These are phyloP conservation scores for Calonectria multiphialidica DNA, from an alignment of 2,329 filamentous ascomycete species.

Conservation along the genomic window DNA sequence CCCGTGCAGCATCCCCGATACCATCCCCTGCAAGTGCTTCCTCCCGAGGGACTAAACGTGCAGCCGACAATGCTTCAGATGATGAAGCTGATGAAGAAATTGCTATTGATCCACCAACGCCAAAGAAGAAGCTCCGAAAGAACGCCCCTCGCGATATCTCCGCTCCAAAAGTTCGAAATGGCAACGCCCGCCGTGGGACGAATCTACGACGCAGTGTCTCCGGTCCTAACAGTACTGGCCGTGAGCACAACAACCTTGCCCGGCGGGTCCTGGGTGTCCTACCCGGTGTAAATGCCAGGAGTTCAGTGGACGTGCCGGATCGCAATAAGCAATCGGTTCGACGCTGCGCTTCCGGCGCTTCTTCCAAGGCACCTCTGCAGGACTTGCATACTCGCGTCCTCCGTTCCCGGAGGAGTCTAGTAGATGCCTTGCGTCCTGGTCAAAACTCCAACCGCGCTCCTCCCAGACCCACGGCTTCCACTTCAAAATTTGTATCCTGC, in stretches of 20 bases:
- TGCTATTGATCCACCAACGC: conserved; percentile 39
- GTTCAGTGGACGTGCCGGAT: conserved; percentile 33
- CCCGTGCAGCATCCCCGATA: conserved; percentile 37
- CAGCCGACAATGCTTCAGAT: conserved; percentile 51
- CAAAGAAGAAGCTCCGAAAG: conserved; percentile 66
- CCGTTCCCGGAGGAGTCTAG: conserved; percentile 39
- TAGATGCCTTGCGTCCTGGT: conserved; percentile 53
- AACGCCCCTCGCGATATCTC: conserved; percentile 59
- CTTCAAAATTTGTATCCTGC: conserved; percentile 54
- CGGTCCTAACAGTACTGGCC: conserved; percentile 33
- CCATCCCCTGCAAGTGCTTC: conserved; percentile 50
- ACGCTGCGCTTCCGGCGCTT: conserved; percentile 32
- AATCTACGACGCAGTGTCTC: conserved; percentile 45
- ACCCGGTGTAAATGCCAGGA: conserved; percentile 33
- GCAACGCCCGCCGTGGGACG: conserved; percentile 40
- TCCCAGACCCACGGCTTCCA: conserved; percentile 58
- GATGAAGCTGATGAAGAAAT: conserved; percentile 46
- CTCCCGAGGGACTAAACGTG: conserved; percentile 65
- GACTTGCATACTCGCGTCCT: conserved; percentile 42
- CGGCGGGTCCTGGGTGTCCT: conserved; percentile 42
- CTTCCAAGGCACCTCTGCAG: conserved; percentile 27
- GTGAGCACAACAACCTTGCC: conserved; percentile 40
- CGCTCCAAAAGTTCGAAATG: conserved; percentile 48
- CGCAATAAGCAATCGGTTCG: conserved; percentile 31
- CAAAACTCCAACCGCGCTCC: conserved; percentile 62